Conservation (phyloP, 805 yeast species). For the Ogataea ramenticola region DNA sequence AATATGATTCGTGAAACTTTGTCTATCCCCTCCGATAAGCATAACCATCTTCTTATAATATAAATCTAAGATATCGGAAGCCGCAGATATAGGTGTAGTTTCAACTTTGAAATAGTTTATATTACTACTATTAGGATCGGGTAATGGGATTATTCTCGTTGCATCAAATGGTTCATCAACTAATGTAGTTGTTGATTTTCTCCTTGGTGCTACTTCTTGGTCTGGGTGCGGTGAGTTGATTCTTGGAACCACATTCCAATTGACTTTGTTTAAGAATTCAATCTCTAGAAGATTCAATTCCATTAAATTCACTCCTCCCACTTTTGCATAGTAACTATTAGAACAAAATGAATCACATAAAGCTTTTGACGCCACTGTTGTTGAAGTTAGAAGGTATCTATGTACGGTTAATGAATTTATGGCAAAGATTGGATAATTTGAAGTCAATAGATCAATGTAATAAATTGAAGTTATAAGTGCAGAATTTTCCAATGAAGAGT, state of each 20-base stretch:
- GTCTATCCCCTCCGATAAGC: conserved; percentile 33
- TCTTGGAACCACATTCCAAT: conserved; percentile 67
- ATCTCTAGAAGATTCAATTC: conserved; percentile 84
- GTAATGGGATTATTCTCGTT: background rate
- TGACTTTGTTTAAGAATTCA: conserved; percentile 75
- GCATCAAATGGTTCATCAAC: background rate
- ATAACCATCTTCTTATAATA: conserved; percentile 44
- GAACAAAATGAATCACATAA: conserved; percentile 92
- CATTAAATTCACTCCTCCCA: conserved; percentile 82
- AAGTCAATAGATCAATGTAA: conserved; percentile 79
- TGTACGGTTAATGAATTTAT: conserved; percentile 90
- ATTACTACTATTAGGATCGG: background rate
- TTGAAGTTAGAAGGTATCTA: conserved; percentile 82
- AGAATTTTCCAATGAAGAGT: conserved; percentile 79
- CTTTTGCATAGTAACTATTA: conserved; percentile 88
- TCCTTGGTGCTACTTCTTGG: background rate
- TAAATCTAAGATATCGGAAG: conserved; percentile 35
- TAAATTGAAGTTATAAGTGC: conserved; percentile 78
- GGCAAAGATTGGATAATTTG: conserved; percentile 72
- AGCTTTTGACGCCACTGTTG: conserved; percentile 85
- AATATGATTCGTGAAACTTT: conserved; percentile 11
- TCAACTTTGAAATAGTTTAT: background rate
- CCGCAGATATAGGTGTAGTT: conserved; percentile 17
- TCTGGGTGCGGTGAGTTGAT: conserved; percentile 5
- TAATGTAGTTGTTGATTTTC: background rate